Percentiles rank a stretch among this genome's conserved stretches.
Conservation (phyloP, 148 eudicot species). For the Selenicereus undatus region DNA sequence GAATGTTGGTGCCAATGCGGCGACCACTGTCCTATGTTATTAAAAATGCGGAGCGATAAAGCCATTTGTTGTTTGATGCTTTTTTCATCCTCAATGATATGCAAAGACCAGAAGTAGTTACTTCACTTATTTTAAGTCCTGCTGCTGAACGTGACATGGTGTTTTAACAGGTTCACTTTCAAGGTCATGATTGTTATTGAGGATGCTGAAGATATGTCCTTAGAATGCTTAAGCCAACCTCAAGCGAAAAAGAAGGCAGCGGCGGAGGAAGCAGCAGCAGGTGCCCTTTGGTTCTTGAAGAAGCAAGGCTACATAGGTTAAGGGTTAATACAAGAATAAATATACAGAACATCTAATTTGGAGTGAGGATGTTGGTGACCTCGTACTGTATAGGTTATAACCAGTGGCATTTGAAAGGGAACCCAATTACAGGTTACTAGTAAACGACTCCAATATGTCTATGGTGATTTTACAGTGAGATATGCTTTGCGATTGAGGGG, state of each 20-base stretch:
- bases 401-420: too few species aligned
- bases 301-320: slow-evolving; percentile 41
- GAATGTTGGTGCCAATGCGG: too few species aligned
- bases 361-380: not conserved
- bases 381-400: not conserved
- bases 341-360: not conserved
- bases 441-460: too few species aligned
- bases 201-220: slow-evolving; percentile 29
- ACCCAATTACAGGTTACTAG: too few species aligned
- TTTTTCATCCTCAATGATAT: not conserved
- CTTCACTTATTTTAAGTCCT: too few species aligned
- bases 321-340: not conserved
- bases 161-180: slow-evolving; percentile 55
- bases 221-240: slow-evolving; percentile 57
- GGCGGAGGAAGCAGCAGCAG: slow-evolving; percentile 74
- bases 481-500: too few species aligned
- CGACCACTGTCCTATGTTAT: too few species aligned
- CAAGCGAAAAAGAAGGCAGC: slow-evolving; percentile 70
- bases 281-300: slow-evolving; percentile 67
- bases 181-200: slow-evolving; percentile 53
- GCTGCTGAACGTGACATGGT: slow-evolving; percentile 2
- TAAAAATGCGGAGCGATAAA: too few species aligned
- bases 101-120: not conserved
- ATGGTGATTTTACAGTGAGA: too few species aligned
- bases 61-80: not conserved